A percentile compares a stretch with the other conserved stretches of the same genome.
These are phyloP conservation scores for Pachysolen tannophilus DNA, from an alignment of 805 yeast genomes.

Conservation along the genomic window DNA sequence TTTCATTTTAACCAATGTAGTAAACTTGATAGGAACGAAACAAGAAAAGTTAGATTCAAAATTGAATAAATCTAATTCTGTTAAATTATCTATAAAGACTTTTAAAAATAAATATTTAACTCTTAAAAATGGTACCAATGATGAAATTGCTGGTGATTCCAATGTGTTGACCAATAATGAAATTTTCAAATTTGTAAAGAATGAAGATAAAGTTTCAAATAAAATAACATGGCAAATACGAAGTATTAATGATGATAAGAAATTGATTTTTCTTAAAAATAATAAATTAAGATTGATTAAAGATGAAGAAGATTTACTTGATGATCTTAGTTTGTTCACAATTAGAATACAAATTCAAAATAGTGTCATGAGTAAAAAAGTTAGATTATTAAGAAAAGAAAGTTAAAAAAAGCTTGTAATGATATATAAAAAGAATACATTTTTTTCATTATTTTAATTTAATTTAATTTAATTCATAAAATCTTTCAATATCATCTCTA, in stretches of 20 bases:
- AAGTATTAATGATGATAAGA: slow-evolving; percentile 1
- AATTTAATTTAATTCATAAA: slow-evolving; percentile 6
- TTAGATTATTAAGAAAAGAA: slow-evolving; percentile 4
- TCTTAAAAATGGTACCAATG: slow-evolving; percentile 12
- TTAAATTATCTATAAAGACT: slow-evolving; percentile 17
- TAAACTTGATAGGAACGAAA: slow-evolving; percentile 11
- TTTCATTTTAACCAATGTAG: slow-evolving; percentile 17
- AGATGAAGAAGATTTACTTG: slow-evolving; percentile 20
- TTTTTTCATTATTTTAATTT: too few species aligned
- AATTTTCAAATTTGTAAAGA: slow-evolving; percentile 16
- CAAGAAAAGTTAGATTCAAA: background rate
- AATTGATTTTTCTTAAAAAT: slow-evolving; percentile 2
- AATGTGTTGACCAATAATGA: slow-evolving; percentile 21
- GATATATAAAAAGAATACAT: too few species aligned
- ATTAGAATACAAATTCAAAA: slow-evolving; percentile 20
- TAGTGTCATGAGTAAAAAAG: slow-evolving; percentile 13
- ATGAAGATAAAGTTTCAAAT: background rate
- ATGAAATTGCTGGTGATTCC: slow-evolving; percentile 12
- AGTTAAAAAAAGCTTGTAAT: too few species aligned
- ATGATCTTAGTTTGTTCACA: slow-evolving; percentile 15
- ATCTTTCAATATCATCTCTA: slow-evolving; percentile 7
- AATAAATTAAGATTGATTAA: slow-evolving; percentile 17
- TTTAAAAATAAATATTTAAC: slow-evolving; percentile 17
- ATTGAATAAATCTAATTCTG: slow-evolving; percentile 5
- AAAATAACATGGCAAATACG: slow-evolving; percentile 3